Percentiles rank a stretch among this genome's conserved stretches.
phyloP scores from a whole-genome alignment of 306 rosid species.

The Rosa persica region DNA sequence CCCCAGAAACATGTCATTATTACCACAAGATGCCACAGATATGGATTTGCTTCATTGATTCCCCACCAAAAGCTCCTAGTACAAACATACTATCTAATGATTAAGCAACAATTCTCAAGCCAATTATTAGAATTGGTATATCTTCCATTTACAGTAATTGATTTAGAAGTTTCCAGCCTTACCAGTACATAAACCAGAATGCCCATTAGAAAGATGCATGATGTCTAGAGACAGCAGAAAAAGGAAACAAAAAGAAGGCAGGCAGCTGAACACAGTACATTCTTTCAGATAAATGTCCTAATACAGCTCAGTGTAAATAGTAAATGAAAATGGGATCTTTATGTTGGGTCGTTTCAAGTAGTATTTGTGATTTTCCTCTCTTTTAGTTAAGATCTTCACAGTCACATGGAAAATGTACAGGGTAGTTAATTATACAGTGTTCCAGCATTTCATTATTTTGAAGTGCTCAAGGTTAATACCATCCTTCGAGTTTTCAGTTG shows the following conservation, averaged over 20 bases:
- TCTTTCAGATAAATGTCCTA: neutral
- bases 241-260: neutral
- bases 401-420: neutral
- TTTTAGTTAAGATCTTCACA: neutral
- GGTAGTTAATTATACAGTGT: neutral
- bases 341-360: constrained; percentile 5
- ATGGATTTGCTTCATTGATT: neutral
- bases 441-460: neutral
- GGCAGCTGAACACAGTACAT: neutral
- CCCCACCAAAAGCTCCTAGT: neutral
- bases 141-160: neutral
- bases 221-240: neutral
- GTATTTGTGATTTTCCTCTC: neutral
- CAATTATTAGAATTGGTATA: neutral
- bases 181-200: neutral
- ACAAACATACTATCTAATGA: neutral
- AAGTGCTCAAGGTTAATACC: constrained; percentile 32
- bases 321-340: neutral
- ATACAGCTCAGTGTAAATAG: neutral
- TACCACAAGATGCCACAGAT: constrained; percentile 6
- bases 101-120: constrained; percentile 3
- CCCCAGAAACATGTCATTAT: constrained; percentile 1
- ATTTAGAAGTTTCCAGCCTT: constrained; percentile 1
- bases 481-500: constrained; percentile 47
- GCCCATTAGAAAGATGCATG: neutral